Percentiles rank a stretch among this genome's conserved stretches.
Evolutionary conservation across 1,139 yeast species (phyloP).

Genomic region (Taphrina flavorubra): DNA sequence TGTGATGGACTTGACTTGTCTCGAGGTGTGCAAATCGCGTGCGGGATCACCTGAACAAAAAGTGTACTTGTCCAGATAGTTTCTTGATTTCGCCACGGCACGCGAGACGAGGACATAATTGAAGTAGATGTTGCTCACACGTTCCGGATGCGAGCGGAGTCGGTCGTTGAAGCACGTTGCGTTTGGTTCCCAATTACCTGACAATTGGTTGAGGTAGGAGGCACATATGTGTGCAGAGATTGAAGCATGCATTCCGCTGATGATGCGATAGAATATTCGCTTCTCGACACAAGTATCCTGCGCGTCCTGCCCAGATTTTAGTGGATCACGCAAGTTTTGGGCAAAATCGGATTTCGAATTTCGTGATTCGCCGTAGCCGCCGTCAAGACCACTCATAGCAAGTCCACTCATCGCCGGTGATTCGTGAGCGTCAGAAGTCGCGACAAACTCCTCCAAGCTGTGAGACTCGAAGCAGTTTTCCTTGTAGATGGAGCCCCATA

Average conservation of each 20-base stretch:
- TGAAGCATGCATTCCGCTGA: constrained; percentile 95
- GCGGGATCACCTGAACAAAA: constrained; percentile 57
- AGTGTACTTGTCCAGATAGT: constrained; percentile 58
- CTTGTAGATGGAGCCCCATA: constrained; percentile 90
- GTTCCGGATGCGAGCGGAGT: constrained; percentile 87
- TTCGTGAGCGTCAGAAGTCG: constrained; percentile 46
- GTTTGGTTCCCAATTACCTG: constrained; percentile 84
- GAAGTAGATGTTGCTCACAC: constrained; percentile 87
- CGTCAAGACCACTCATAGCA: constrained; percentile 42
- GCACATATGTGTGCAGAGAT: constrained; percentile 91
- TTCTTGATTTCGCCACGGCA: constrained; percentile 70
- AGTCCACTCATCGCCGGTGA: constrained; percentile 45
- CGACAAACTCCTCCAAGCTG: constrained; percentile 45
- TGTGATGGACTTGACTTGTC: constrained; percentile 29
- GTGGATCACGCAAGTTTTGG: constrained; percentile 29
- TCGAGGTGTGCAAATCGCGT: constrained; percentile 36
- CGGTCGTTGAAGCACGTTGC: constrained; percentile 81
- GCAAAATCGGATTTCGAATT: constrained; percentile 21
- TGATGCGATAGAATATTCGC: constrained; percentile 80
- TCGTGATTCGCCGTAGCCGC: constrained; percentile 14
- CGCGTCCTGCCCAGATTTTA: constrained; percentile 44
- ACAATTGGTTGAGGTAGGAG: constrained; percentile 74
- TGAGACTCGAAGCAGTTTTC: constrained; percentile 75
- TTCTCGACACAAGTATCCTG: constrained; percentile 66
- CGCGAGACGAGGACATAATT: constrained; percentile 88